Evolutionary conservation across 192 early-diverging fungal species (phyloP), one percentile per base, ranked within the genome.

Genomic region (Powellomyces hirtus): DNA sequence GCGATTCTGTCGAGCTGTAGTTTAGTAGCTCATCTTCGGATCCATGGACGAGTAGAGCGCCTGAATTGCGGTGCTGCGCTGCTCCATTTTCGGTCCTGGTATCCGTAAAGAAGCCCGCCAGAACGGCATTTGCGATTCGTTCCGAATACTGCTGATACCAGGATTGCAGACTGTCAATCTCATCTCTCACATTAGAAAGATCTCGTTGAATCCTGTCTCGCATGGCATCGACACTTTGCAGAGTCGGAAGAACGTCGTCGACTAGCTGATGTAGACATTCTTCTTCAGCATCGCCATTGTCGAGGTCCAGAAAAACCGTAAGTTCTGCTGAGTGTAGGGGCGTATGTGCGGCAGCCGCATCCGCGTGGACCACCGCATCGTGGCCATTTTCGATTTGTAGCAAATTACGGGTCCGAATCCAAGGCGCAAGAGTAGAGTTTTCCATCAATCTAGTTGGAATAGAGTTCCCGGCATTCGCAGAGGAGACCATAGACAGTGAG

Each of bases 121-220:
- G 18, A 2, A 56, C 53, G 20, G 53, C 53, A 6, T 16, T 34
- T 6, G 53, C 53, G 29, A 56, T 56, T 2, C 53, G 53, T 16
- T 34, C 29, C 24, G 53, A 27, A 16, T 56, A 56, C 53, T 27
- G 24, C 53, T 56, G 29, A 31, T 56, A 56, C 53, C 53, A 56
- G 5, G 53, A 56, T 4, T 56, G 53, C 53, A 56, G 18, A 29
- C 29, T 34, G 26, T 34, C 53, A 34, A 56, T 56, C 53, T 56
- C 53, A 3, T 29, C 26, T 29, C 53, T 16, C 29, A 56, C 53
- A 31, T 22, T 56, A 22, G 53, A 33, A 16, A 56, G 53, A 30
- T 56, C 53, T 3, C 29, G 27, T 5, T 16, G 53, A 29, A 56
- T 56, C 2, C 53, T 22, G 31, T 27, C 53, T 27, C 53, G 53